Base-by-base conservation (phyloP, 2,329 filamentous ascomycete genomes). In the Curvularia verruculosa region DNA sequence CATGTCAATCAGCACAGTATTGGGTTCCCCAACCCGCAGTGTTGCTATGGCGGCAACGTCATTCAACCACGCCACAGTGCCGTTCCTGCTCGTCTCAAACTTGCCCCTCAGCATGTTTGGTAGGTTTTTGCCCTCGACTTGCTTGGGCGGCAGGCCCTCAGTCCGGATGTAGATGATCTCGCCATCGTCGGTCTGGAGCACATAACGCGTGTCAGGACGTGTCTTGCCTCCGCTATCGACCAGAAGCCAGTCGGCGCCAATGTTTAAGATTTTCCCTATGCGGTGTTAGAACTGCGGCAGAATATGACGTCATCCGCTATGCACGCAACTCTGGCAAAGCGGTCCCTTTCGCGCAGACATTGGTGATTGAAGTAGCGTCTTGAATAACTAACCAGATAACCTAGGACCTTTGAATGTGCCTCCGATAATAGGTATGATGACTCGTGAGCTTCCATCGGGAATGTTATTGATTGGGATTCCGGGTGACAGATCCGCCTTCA, bases 191-290 rank as follows among this genome's bases (percentile, higher is more conserved):
- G 74, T 77, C 34, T 65, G 68, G 12, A 78, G 63, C 19, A 75
- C 75, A 53, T 78, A 77, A 13, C 76, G 61, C 7, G 75, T 74
- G 50, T 77, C 73, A 1, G 75, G 73, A 3, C 66, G 68, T 52
- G 74, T 70, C 5, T 52, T 55, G 8, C 65, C 67, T 4, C 64
- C 51, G 6, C 56, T 58, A 36, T 71, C 68, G 1, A 66, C 70
- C 19, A 74, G 55, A n/a, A 72, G 75, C 75, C 75, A 78, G 50
- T 78, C 76, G 12, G 75, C 75, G 44, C 75, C 76, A 1, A 77
- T 54, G 26, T 73, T 60, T 8, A 77, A 67, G 31, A 78, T 69
- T 36, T 60, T 68, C 41, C 71, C 70, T 71, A 29, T 24, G 23
- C 21, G 23, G 28, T 50, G 29, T 56, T 45, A 54, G 46, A 24